Conservation (phyloP, 495 filamentous ascomycete species). For the Podospora pseudoanserina region DNA sequence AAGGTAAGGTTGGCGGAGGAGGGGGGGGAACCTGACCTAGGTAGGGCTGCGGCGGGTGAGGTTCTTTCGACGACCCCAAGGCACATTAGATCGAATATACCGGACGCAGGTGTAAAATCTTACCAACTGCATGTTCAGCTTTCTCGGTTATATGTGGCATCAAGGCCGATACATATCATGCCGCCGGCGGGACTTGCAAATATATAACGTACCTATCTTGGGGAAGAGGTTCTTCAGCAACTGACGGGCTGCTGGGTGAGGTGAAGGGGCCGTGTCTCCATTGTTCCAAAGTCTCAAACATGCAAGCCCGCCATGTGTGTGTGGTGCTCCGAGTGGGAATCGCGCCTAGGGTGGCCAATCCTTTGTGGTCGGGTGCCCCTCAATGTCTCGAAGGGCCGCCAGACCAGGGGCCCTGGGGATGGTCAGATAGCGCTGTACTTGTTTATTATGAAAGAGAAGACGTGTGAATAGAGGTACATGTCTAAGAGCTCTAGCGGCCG, state of each 20-base stretch:
- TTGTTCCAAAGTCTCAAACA: slow-evolving; percentile 11
- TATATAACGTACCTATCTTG: background rate
- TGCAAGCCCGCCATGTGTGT: slow-evolving; percentile 8
- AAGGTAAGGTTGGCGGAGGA: background rate
- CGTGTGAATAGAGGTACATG: background rate
- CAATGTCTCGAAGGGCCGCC: slow-evolving; percentile 2
- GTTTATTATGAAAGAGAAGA: background rate
- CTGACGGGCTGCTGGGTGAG: too few relatives aligned
- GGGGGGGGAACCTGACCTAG: background rate
- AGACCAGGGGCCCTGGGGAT: background rate
- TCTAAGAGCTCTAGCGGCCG: background rate
- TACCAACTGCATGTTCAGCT: background rate
- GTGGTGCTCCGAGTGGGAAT: slow-evolving; percentile 8
- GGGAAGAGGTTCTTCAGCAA: too few relatives aligned
- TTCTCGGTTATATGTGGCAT: background rate
- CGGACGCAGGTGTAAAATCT: background rate
- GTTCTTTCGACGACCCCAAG: background rate
- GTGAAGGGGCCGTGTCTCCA: background rate
- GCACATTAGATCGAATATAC: background rate
- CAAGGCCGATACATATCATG: background rate
- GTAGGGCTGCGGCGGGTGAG: background rate
- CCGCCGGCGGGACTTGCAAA: background rate
- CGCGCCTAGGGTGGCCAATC: slow-evolving; percentile 10
- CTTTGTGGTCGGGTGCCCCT: background rate
- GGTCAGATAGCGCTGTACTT: background rate